Percentiles rank a stretch among this genome's conserved stretches.
These are phyloP conservation scores for Lenwebbia sp. DNA, from an alignment of 345 rosid species.

Conservation along the genomic window DNA sequence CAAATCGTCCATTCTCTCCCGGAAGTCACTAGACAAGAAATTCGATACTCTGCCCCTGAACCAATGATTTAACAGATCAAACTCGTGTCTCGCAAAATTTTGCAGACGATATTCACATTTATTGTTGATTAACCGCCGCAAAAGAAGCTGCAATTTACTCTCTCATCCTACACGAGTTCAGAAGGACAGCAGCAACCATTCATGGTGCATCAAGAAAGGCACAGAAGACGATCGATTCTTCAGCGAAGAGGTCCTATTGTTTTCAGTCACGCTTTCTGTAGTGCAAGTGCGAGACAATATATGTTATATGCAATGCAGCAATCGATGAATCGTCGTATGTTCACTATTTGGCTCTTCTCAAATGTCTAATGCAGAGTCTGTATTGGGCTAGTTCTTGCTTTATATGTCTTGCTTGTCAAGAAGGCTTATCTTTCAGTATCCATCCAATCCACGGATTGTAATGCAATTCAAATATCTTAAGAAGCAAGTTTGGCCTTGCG, in stretches of 20 bases:
- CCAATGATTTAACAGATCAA: not conserved
- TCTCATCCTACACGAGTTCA: not conserved
- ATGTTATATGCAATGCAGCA: not conserved
- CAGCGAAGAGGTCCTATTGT: not conserved
- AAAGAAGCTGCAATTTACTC: not conserved
- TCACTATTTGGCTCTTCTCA: not conserved
- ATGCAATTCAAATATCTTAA: not conserved
- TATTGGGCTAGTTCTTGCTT: not conserved
- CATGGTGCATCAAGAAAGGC: not conserved
- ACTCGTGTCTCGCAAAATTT: not conserved
- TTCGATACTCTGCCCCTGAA: slow-evolving; percentile 71
- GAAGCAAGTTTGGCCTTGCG: not conserved
- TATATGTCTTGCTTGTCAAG: not conserved
- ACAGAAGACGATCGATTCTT: not conserved
- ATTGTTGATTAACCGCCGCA: not conserved
- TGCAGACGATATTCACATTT: not conserved
- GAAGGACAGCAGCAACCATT: not conserved
- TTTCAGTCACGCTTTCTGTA: not conserved
- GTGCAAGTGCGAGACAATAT: not conserved
- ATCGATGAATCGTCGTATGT: not conserved
- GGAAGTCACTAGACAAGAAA: slow-evolving; percentile 55
- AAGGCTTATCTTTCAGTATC: not conserved
- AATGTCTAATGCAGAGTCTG: not conserved
- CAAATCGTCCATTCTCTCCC: slow-evolving; percentile 58
- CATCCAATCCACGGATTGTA: not conserved